Evolutionary conservation across 805 yeast species (phyloP).

Genomic region (Candida argentea): DNA sequence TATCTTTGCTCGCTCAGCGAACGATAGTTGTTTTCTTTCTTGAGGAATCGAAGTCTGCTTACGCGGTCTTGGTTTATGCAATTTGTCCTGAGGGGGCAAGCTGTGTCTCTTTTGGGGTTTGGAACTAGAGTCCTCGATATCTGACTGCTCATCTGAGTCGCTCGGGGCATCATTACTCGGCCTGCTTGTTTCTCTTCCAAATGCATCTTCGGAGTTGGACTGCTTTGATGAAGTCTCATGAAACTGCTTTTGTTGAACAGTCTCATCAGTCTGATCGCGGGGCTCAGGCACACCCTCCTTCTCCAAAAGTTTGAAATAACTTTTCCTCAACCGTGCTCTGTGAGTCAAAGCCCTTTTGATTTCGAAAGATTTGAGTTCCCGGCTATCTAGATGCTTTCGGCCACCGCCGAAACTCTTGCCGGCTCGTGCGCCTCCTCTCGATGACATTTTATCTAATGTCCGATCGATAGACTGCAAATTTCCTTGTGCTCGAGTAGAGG

Average conservation of each 20-base stretch:
- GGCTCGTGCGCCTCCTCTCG: constrained; percentile 4
- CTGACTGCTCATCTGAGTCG: constrained; percentile 7
- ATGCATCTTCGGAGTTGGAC: constrained; percentile 4
- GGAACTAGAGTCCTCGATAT: constrained; percentile 11
- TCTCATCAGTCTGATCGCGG: constrained; percentile 18
- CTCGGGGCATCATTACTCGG: no score
- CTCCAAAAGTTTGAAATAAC: constrained; percentile 69
- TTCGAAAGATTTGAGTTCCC: constrained; percentile 42
- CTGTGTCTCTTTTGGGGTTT: constrained; percentile 7
- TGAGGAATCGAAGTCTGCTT: constrained; percentile 26
- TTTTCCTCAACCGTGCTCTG: constrained; percentile 70
- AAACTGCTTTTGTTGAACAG: no score
- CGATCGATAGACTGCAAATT: constrained; percentile 2
- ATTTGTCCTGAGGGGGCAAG: constrained; percentile 1
- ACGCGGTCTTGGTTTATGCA: constrained; percentile 8
- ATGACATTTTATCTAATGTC: constrained; percentile 4
- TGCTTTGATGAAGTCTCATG: neutral
- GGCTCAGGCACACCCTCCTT: constrained; percentile 56
- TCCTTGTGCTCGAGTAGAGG: no score
- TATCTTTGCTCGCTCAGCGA: constrained; percentile 34
- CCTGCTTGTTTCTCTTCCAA: constrained; percentile 10
- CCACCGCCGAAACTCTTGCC: constrained; percentile 6
- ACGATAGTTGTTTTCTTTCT: constrained; percentile 24
- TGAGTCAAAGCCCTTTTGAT: constrained; percentile 71
- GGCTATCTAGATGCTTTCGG: constrained; percentile 23